Conservation (phyloP, 2,329 filamentous ascomycete genomes). For the Taxawa tesnikishii region DNA sequence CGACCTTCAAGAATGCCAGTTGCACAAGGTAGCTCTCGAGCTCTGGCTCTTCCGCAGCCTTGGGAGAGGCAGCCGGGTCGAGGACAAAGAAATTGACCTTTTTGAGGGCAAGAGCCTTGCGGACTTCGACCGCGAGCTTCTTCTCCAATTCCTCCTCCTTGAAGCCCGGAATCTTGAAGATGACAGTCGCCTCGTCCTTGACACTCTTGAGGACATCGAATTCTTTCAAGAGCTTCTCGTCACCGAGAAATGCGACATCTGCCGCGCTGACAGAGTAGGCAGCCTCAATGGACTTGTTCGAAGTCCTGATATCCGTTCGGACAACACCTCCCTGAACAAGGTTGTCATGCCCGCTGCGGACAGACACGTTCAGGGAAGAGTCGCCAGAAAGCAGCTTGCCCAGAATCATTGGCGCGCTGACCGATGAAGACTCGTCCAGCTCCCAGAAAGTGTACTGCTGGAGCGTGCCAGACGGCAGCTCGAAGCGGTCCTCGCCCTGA, state of each 20-base stretch:
- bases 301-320: constrained; percentile 74
- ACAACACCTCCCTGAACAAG: constrained; percentile 61
- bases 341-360: constrained; percentile 49
- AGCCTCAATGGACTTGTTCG: constrained; percentile 70
- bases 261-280: constrained; percentile 71
- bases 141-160: constrained; percentile 88
- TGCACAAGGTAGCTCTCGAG: constrained; percentile 59
- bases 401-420: constrained; percentile 50
- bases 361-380: constrained; percentile 48
- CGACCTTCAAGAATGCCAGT: constrained; percentile 70
- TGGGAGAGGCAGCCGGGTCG: constrained; percentile 56
- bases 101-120: constrained; percentile 60
- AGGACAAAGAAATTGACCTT: constrained; percentile 61
- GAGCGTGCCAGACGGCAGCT: constrained; percentile 35
- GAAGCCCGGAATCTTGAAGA: constrained; percentile 64
- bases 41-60: constrained; percentile 51
- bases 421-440: constrained; percentile 58
- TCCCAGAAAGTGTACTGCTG: constrained; percentile 95
- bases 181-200: constrained; percentile 57
- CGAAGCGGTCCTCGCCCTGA: constrained; percentile 20
- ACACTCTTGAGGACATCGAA: constrained; percentile 61
- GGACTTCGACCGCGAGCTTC: constrained; percentile 58
- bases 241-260: constrained; percentile 65
- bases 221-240: constrained; percentile 67
- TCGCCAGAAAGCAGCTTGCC: constrained; percentile 49